Evolutionary conservation across 495 filamentous ascomycete species (phyloP).

Genomic region (Annulohypoxylon moriforme): DNA sequence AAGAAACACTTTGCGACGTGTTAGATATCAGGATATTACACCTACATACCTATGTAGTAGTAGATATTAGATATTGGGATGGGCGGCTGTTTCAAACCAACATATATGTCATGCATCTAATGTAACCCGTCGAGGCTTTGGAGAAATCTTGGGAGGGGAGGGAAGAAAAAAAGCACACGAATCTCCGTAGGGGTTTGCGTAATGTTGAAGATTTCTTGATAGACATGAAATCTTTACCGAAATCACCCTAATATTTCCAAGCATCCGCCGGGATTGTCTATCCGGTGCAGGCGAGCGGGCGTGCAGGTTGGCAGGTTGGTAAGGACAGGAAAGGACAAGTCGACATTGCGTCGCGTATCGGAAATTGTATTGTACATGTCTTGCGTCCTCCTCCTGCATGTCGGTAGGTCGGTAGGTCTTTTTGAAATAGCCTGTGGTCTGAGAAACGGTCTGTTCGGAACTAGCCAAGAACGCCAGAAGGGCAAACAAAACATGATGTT

Average conservation of each 20-base stretch:
- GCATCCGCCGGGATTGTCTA: conserved; percentile 32
- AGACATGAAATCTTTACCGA: conserved; percentile 19
- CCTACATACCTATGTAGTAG: no score
- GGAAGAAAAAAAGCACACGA: not conserved
- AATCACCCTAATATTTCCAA: conserved; percentile 30
- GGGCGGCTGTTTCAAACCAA: conserved; percentile 23
- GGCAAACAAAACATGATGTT: conserved; percentile 26
- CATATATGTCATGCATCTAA: conserved; percentile 14
- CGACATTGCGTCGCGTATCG: conserved; percentile 30
- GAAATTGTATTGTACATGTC: conserved; percentile 35
- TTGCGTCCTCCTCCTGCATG: conserved; percentile 37
- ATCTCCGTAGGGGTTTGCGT: not conserved
- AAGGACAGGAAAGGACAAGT: conserved; percentile 4
- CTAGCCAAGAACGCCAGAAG: conserved; percentile 28
- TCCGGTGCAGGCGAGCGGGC: conserved; percentile 25
- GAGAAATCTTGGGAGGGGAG: not conserved
- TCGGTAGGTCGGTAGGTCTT: conserved; percentile 35
- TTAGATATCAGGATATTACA: conserved; percentile 5
- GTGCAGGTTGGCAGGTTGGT: not conserved
- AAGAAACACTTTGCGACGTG: conserved; percentile 16
- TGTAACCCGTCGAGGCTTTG: conserved; percentile 5
- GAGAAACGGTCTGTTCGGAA: conserved; percentile 8
- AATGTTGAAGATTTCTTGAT: conserved; percentile 6
- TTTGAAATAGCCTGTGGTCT: conserved; percentile 35
- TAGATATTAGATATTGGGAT: not conserved